Evolutionary conservation across 345 rosid species (phyloP).

Genomic region (Citrus australasica): DNA sequence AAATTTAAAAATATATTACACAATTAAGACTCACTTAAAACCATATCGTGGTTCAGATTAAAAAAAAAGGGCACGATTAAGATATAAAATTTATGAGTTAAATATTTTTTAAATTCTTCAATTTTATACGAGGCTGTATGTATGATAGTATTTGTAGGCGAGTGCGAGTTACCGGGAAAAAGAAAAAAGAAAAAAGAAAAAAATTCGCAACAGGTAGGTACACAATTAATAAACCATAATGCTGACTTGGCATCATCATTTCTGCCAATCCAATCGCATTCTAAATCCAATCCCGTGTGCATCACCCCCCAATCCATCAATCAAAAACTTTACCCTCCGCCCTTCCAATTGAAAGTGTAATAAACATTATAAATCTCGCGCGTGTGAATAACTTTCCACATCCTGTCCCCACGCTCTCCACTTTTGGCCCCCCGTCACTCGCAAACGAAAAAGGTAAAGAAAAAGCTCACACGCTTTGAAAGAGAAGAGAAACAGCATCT

Average conservation of each 20-base stretch:
- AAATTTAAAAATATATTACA: accelerated
- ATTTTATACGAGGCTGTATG: no score
- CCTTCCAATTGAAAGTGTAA: not conserved
- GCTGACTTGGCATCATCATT: conserved; percentile 11
- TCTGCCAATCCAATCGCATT: not conserved
- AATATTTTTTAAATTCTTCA: no score
- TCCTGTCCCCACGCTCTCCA: conserved; percentile 2
- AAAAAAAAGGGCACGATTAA: no score
- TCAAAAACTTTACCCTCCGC: no score
- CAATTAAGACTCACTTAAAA: accelerated
- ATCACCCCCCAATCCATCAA: not conserved
- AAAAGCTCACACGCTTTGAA: not conserved
- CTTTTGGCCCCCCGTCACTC: not conserved
- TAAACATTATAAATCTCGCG: not conserved
- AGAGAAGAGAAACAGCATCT: not conserved
- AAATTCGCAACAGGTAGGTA: no score
- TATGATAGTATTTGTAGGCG: no score
- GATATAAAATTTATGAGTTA: no score
- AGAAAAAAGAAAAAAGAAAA: no score
- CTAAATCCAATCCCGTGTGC: not conserved
- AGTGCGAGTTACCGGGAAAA: no score
- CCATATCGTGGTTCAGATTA: accelerated
- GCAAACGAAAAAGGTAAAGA: not conserved
- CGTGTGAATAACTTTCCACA: not conserved
- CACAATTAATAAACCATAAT: not conserved